These are phyloP conservation scores for Quercus engelmannii DNA, from an alignment of 306 rosid species.

Conservation along the genomic window DNA sequence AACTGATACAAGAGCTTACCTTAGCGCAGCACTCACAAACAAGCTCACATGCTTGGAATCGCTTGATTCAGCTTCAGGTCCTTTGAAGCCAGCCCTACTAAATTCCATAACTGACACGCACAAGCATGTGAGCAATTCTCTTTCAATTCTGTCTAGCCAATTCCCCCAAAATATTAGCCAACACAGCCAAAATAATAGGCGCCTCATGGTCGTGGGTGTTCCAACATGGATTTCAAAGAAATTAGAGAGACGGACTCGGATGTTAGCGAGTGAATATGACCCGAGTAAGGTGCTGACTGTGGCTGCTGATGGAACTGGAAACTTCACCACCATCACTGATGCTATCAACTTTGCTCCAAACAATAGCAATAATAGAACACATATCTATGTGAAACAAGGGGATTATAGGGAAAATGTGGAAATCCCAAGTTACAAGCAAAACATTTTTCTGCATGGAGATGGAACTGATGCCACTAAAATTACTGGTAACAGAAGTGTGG, in stretches of 20 bases:
- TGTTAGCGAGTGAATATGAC: slow-evolving; percentile 39
- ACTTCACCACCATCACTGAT: too few species aligned
- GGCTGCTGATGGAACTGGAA: slow-evolving; percentile 19
- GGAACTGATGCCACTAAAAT: slow-evolving; percentile 58
- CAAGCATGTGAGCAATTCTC: slow-evolving; percentile 62
- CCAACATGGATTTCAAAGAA: slow-evolving; percentile 41
- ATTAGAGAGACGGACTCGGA: slow-evolving; percentile 14
- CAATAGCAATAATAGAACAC: slow-evolving; percentile 47
- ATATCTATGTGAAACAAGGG: slow-evolving; percentile 60
- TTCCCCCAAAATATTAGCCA: slow-evolving; percentile 35
- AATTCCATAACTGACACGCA: slow-evolving; percentile 42
- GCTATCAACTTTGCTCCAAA: too few species aligned
- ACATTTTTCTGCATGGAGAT: slow-evolving; percentile 64
- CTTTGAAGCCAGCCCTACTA: slow-evolving; percentile 49
- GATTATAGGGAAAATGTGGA: slow-evolving; percentile 65
- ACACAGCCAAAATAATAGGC: slow-evolving; percentile 18
- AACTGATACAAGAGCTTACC: slow-evolving; percentile 55
- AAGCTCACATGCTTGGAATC: slow-evolving; percentile 83
- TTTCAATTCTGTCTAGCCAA: slow-evolving; percentile 45
- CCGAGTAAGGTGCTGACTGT: slow-evolving; percentile 75
- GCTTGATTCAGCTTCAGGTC: slow-evolving; percentile 67
- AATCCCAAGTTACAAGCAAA: slow-evolving; percentile 15
- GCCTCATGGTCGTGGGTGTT: slow-evolving; percentile 23
- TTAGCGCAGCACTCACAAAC: slow-evolving; percentile 85
- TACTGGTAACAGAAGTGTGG: slow-evolving; percentile 49